These are phyloP conservation scores for Penicillium expansum DNA, from an alignment of 2,329 filamentous ascomycete genomes.

Conservation along the genomic window DNA sequence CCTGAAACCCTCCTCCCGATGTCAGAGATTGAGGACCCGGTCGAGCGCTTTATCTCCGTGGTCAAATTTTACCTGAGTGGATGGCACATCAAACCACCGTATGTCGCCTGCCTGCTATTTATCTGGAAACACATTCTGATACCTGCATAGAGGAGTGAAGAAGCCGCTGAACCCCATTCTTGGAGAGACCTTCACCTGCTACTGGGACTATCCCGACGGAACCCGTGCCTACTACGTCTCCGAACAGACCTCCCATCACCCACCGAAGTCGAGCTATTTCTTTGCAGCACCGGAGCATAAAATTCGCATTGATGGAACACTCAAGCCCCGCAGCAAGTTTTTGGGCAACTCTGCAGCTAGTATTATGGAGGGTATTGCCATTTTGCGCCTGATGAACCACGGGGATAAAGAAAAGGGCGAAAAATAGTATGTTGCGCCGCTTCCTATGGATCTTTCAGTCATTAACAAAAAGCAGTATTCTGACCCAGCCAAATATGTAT, in stretches of 20 bases:
- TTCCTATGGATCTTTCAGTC: background rate
- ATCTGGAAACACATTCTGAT: conserved; percentile 1
- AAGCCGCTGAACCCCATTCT: conserved; percentile 96
- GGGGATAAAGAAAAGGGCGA: conserved; percentile 67
- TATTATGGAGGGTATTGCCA: conserved; percentile 95
- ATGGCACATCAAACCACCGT: conserved; percentile 98
- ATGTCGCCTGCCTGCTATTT: conserved; percentile 41
- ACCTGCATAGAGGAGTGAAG: conserved; percentile 74
- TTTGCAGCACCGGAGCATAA: conserved; percentile 94
- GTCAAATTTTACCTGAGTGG: conserved; percentile 98
- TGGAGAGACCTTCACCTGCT: conserved; percentile 90
- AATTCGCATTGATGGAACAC: conserved; percentile 90
- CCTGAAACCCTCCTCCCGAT: conserved; percentile 92
- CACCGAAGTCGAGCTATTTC: conserved; percentile 98
- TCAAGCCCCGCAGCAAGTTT: conserved; percentile 94
- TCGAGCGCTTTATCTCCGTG: conserved; percentile 86
- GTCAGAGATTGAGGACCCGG: conserved; percentile 80
- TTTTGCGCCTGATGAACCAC: conserved; percentile 76
- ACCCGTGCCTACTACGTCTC: conserved; percentile 93
- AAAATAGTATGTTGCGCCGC: conserved; percentile 68
- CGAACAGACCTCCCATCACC: conserved; percentile 97
- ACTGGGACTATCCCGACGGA: conserved; percentile 85
- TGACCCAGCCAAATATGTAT: conserved; percentile 99
- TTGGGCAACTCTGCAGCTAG: conserved; percentile 95
- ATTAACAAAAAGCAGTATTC: conserved; percentile 56